Base-by-base conservation (phyloP, 2,329 filamentous ascomycete species). In the Colletotrichum sojae region DNA sequence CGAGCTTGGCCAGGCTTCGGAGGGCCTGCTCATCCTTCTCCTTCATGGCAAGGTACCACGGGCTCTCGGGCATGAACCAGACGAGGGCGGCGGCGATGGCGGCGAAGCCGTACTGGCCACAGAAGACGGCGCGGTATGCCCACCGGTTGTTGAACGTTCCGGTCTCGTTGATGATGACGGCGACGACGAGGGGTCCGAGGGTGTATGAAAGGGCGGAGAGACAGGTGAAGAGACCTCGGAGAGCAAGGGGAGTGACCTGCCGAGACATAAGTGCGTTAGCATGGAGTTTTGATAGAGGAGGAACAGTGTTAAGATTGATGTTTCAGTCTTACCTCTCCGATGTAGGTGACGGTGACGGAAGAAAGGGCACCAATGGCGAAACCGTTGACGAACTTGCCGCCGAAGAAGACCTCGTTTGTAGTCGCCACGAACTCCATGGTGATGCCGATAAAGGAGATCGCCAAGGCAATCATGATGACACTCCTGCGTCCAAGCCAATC, bases 51-150 rank as follows among this genome's bases (percentile, higher is more conserved):
- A 84, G 75, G 78, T 79, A 84, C 68, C 82, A 78, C 15, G 83
- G 82, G 1, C 81, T 83, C 73, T 85, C 82, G 2, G 83, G 83
- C 63, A 84, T 78, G 65, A 79, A 79, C 13, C 77, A 72, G 12
- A 81, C 71, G 13, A 78, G 61, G 8, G 76, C 6, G 52, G 75
- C 71, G 6, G 77, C 76, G 58, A 79, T 67, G 15, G 68, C 72
- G 4, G 76, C 75, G 67, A 81, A 78, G 2, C 76, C 78, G 58
- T 77, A 80, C 58, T 79, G 78, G 6, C 76, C 72, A 20, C 74
- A 75, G 65, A 80, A 80, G 18, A 80, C 70, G 3, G 75, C 67
- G 31, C 71, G 65, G 71, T 81, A 80, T 6, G 78, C 78, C 78
- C 78, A 80, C 18, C 77, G 74, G 56, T 36, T 74, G 9, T 73